Evolutionary conservation across 805 yeast genomes (phyloP), one percentile per base, ranked within the genome.

Genomic region (Teunomyces stri): DNA sequence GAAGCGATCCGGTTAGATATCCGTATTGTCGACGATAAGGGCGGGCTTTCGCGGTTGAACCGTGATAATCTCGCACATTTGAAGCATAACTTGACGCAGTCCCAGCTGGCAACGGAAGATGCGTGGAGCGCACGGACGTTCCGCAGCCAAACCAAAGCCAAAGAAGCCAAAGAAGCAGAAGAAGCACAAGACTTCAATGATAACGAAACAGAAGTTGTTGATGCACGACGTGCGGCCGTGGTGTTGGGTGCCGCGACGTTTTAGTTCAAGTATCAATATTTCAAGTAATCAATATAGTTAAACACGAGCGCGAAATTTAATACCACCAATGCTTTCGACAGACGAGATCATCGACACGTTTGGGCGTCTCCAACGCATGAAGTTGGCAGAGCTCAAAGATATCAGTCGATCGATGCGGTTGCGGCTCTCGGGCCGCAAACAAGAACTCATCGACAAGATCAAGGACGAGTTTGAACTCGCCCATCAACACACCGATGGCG

Each of bases 11-110:
- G 92, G 49, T 68, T 79, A 3, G 94, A 87, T 53, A 84, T 88
- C 9, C 74, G 96, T 46, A 75, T 81, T 6, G 87, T 87, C 4
- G 96, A 88, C 65, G 78, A 78, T 25, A 74, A 76, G 21, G 96
- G 96, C 18, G 96, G 96, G 0, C 75, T 94, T 34, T 80, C 94
- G 34, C 72, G 96, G 47, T 70, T 94, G 31, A 96, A 96, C 13
- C 67, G 97, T 47, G 91, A 85, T 51, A 70, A 75, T 33, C 72
- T 80, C 44, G 78, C 81, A 3, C 72, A 67, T 50, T 60, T 72
- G 60, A 68, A 69, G 43, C 74, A 70, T 50, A 69, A 69, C 42
- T 62, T 75, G 42, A 66, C 69, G 25, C 76, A 70, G 48, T 70
- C 76, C 2, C 79, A 74, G 54, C 62, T 70, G 1, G 62, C 61